Percentiles rank a stretch among this genome's conserved stretches.
Evolutionary conservation across 1,284 basidiomycete genomes (phyloP).

Genomic region (Grifola frondosa): DNA sequence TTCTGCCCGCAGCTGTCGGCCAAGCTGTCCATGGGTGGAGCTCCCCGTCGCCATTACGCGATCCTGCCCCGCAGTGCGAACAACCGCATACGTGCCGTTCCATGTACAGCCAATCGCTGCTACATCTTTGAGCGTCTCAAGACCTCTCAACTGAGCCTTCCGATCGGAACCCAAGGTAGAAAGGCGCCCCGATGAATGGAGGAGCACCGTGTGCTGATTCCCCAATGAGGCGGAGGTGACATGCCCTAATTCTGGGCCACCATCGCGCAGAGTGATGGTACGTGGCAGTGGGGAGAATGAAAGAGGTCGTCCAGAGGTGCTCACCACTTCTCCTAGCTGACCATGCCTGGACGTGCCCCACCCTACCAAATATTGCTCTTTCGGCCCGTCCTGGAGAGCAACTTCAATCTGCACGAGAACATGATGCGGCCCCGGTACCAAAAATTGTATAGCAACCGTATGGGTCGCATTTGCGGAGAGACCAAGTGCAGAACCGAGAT

Average conservation of each 20-base stretch:
- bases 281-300: slow-evolving; percentile 37
- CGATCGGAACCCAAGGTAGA: slow-evolving; percentile 63
- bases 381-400: slow-evolving; percentile 23
- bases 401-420: slow-evolving; percentile 48
- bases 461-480: slow-evolving; percentile 26
- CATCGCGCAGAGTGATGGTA: slow-evolving; percentile 28
- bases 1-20: slow-evolving; percentile 31
- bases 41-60: slow-evolving; percentile 54
- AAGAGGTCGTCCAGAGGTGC: slow-evolving; percentile 22
- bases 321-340: slow-evolving; percentile 54
- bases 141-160: slow-evolving; percentile 62
- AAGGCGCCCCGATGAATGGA: slow-evolving; percentile 49
- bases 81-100: slow-evolving; percentile 74
- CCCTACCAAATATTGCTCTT: slow-evolving; percentile 50
- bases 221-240: slow-evolving; percentile 55
- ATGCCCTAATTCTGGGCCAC: slow-evolving; percentile 21
- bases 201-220: slow-evolving; percentile 67
- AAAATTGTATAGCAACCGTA: slow-evolving; percentile 36
- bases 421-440: slow-evolving; percentile 75
- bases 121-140: slow-evolving; percentile 33
- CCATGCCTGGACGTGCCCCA: slow-evolving; percentile 86
- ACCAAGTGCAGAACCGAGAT: slow-evolving; percentile 25
- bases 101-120: slow-evolving; percentile 66
- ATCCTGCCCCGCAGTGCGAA: slow-evolving; percentile 16
- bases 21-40: slow-evolving; percentile 72